Base-by-base conservation (phyloP, 768 basidiomycete species). In the Leccinum subgranulosum region DNA sequence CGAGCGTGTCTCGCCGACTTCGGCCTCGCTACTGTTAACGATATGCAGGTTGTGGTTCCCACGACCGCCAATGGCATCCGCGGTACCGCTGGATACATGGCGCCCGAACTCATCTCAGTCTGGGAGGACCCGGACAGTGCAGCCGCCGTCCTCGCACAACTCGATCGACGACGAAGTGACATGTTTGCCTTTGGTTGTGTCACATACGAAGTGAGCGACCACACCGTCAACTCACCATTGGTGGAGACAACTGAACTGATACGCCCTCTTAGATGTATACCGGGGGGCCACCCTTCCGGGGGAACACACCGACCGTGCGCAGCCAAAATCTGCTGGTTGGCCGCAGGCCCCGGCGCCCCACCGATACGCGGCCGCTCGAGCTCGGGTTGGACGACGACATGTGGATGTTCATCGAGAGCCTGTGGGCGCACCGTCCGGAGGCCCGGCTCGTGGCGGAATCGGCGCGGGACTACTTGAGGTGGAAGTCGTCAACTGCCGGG, bases 161-260 rank as follows among this genome's bases (percentile, higher is more conserved):
- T 70, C 2, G 69, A 70, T 41, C 61, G 51, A 34, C 69, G 70
- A n/a, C 68, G 68, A 50, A 61, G 68, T 34, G 74, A 75, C 52
- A 69, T 75, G 27, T 75, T 76, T 51, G 64, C 74, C 6, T 69
- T 75, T 50, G 75, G 69, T 4, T 72, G 67, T 3, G 64, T 73
- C 39, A 56, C 67, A 11, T 75, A 73, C 53, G 75, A 75, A 72
- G 74, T 75, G 39, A 8, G 14, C 9, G 54, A 14, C 12, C 36
- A 3, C 23, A 2, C 23, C 29, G 41, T 43, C 19, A 43, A 19
- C 21, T 49, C 15, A 3, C 3, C 15, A 15, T 46, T 2, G 43
- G 15, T 4, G 12, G 3, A 28, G 23, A 0, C 27, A 2, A 12
- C 53, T 54, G 29, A 56, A 56, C 23, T 43, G n/a, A 43, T 19